Base-by-base conservation (phyloP, 768 basidiomycete species). In the Mycena rosella region DNA sequence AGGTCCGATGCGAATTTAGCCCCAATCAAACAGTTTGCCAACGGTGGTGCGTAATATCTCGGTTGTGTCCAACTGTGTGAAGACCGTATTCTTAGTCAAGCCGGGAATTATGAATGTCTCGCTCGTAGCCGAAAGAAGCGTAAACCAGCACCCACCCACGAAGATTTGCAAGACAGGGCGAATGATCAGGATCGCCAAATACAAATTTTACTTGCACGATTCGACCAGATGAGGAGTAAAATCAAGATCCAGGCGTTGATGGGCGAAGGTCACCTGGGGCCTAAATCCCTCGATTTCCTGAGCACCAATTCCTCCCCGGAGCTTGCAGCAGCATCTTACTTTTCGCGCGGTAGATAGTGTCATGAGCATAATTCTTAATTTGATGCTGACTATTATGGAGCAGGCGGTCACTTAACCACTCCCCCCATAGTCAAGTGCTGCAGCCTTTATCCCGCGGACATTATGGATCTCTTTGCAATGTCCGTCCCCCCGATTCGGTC, bases 121-220 rank as follows among this genome's bases (percentile, higher is more conserved):
- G 74, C 84, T 6, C 81, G 86, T 44, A 78, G 74, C 48, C 82
- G 88, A 60, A 89, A 89, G 78, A 88, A 87, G 73, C 83, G 88
- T 42, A 86, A 87, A 74, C 78, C 85, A 61, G 87, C 87, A 49
- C 86, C 86, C 17, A 87, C 86, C 4, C 87, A 88, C 60, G 87
- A 88, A 72, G 83, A 87, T 61, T 74, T 88, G 18, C 82, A 83
- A 71, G 81, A 85, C 68, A 80, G 77, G 55, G 82, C 86, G 5
- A 78, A 81, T 44, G 74, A 78, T 24, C 84, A 85, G 74, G 86
- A 87, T 70, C 71, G 78, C 27, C 80, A 83, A 61, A 88, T 88
- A 36, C 78, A 83, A 58, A 63, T 74, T 27, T 70, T 88, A n/a
- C 74, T 88, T 3, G 75, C 75, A 0, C 80, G 84, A 64, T 81